Percentiles rank a stretch among this genome's conserved stretches.
phyloP scores from a whole-genome alignment of 495 filamentous ascomycete genomes.

The Aspergillus indologenus region DNA sequence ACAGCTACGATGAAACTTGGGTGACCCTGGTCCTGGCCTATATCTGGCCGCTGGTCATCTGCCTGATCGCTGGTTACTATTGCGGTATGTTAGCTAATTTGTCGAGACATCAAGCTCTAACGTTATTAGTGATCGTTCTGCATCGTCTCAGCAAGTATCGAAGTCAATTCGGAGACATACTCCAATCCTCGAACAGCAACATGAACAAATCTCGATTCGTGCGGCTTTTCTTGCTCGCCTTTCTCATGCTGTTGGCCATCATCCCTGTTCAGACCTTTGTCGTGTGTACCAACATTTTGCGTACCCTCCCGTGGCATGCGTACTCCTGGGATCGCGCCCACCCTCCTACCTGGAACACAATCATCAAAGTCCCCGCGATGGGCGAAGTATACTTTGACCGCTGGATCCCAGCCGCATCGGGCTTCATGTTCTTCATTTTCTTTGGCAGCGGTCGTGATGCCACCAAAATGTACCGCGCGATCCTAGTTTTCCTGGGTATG shows the following conservation, averaged over 20 bases:
- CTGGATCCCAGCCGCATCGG: constrained; percentile 63
- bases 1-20: constrained; percentile 67
- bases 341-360: constrained; percentile 51
- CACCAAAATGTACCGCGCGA: constrained; percentile 62
- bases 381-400: constrained; percentile 56
- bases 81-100: constrained; percentile 52
- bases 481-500: constrained; percentile 28
- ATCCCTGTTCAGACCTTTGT: constrained; percentile 62
- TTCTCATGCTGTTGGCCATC: constrained; percentile 62
- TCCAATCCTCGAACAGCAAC: constrained; percentile 54
- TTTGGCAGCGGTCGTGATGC: constrained; percentile 82
- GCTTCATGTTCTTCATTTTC: constrained; percentile 65
- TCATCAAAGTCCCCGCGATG: constrained; percentile 59
- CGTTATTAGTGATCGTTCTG: constrained; percentile 54
- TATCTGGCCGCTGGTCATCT: constrained; percentile 65
- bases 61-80: constrained; percentile 61
- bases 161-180: constrained; percentile 54
- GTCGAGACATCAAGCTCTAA: constrained; percentile 19
- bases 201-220: constrained; percentile 67
- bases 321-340: constrained; percentile 59
- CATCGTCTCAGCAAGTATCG: constrained; percentile 67
- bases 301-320: constrained; percentile 33
- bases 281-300: constrained; percentile 52
- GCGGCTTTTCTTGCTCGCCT: constrained; percentile 74
- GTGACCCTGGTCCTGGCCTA: constrained; percentile 61